A percentile compares a stretch with the other conserved stretches of the same genome.
Conservation (phyloP, 2,329 filamentous ascomycete species). For the Dactylonectria macrodidyma region DNA sequence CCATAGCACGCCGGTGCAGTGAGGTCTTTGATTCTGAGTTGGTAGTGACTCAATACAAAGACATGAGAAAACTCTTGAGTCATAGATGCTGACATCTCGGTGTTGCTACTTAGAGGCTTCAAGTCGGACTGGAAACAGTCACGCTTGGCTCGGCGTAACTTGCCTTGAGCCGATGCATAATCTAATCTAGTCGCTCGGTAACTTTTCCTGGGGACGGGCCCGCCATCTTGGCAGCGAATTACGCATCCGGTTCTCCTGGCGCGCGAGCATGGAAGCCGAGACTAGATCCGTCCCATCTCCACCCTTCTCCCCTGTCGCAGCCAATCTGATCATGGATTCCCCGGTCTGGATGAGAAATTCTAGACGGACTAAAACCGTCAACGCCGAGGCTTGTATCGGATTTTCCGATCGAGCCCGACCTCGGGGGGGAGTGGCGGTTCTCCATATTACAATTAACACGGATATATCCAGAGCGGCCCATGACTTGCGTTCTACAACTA, state of each 20-base stretch:
- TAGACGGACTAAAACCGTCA: conserved; percentile 7
- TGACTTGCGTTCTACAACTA: conserved; percentile 17
- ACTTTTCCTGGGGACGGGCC: not conserved
- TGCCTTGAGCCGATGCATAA: not conserved
- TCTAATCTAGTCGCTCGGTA: not conserved
- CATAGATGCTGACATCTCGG: too few species aligned
- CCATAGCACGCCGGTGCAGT: too few species aligned
- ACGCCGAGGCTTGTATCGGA: conserved; percentile 19
- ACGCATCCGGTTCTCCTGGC: not conserved
- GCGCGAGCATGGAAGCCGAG: not conserved
- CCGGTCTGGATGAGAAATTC: conserved; percentile 13
- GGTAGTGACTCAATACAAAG: too few species aligned
- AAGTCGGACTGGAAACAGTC: too few species aligned
- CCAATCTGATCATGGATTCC: conserved; percentile 12
- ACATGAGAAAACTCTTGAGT: too few species aligned
- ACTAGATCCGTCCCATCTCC: not conserved
- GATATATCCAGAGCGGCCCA: conserved; percentile 7
- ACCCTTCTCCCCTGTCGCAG: not conserved
- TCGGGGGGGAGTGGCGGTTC: conserved; percentile 1
- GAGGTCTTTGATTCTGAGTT: too few species aligned
- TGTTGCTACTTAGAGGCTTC: too few species aligned
- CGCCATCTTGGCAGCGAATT: not conserved
- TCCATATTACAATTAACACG: too few species aligned
- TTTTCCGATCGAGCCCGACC: conserved; percentile 22
- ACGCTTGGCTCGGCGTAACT: not conserved